phyloP scores from a whole-genome alignment of 148 eudicot species.

The Vaccinium darrowii region DNA sequence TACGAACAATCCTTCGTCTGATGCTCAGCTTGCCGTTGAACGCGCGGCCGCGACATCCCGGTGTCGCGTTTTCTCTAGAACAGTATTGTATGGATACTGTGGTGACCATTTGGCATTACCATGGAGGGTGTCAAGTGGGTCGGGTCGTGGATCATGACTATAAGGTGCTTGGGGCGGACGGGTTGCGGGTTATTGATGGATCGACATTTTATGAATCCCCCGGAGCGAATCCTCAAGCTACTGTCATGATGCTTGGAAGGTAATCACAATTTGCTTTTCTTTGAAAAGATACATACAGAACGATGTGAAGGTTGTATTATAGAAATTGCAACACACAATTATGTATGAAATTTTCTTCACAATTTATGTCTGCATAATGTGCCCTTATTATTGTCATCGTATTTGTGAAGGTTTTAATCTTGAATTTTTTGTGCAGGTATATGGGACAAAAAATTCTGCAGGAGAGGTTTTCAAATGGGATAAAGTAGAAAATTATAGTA shows the following conservation, averaged over 20 bases:
- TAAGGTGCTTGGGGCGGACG: conserved; percentile 14
- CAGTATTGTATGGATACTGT: conserved; percentile 63
- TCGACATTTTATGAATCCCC: conserved; percentile 53
- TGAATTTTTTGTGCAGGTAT: no score
- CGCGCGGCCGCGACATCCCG: conserved; percentile 25
- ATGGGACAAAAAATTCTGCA: no score
- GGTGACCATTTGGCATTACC: conserved; percentile 69
- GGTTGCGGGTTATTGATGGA: conserved; percentile 58
- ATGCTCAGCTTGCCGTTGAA: conserved; percentile 39
- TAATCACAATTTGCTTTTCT: conserved; percentile 18
- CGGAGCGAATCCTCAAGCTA: conserved; percentile 66
- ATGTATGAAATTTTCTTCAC: neutral
- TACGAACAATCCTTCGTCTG: conserved; percentile 31
- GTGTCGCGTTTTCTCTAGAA: conserved; percentile 33
- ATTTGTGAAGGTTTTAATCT: no score
- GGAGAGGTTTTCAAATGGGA: no score
- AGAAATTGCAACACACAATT: neutral
- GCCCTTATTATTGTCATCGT: no score
- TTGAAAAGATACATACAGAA: neutral
- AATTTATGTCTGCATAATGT: no score
- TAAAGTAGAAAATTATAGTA: no score
- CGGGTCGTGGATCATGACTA: conserved; percentile 45
- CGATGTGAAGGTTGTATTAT: neutral
- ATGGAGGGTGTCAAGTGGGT: conserved; percentile 61
- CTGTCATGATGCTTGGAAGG: conserved; percentile 92